Conservation (phyloP, 1,284 basidiomycete genomes). For the Mycosarcoma mackinlayi region DNA sequence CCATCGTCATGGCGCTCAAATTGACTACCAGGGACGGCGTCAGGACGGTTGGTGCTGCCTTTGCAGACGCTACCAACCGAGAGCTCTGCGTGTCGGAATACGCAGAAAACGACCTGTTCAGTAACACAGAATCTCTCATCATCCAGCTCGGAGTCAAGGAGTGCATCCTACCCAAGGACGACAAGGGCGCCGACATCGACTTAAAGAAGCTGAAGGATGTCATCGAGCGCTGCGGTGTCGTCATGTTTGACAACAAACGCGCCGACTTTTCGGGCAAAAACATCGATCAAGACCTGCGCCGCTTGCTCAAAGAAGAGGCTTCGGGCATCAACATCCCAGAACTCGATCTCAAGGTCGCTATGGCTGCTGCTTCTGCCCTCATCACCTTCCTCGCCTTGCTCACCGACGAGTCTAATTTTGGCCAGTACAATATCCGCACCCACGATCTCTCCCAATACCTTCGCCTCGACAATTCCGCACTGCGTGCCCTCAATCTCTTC, state of each 20-base stretch:
- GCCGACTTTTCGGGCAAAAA: slow-evolving; percentile 82
- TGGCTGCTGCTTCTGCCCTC: slow-evolving; percentile 83
- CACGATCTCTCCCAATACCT: slow-evolving; percentile 96
- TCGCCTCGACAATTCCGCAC: slow-evolving; percentile 92
- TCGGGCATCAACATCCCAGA: slow-evolving; percentile 71
- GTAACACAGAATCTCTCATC: slow-evolving; percentile 93
- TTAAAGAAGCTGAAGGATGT: slow-evolving; percentile 70
- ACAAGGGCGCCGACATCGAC: slow-evolving; percentile 78
- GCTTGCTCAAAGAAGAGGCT: slow-evolving; percentile 74
- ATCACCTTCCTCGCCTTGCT: slow-evolving; percentile 85
- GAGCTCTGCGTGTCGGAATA: slow-evolving; percentile 81
- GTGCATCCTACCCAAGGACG: slow-evolving; percentile 75
- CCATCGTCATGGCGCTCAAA: slow-evolving; percentile 90
- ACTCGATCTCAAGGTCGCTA: slow-evolving; percentile 81
- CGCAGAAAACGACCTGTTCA: slow-evolving; percentile 93
- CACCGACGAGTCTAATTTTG: slow-evolving; percentile 83
- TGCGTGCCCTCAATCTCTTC: slow-evolving; percentile 88
- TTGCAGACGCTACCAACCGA: slow-evolving; percentile 73
- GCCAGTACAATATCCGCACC: slow-evolving; percentile 81
- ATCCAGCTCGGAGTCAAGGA: slow-evolving; percentile 98
- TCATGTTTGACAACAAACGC: slow-evolving; percentile 86
- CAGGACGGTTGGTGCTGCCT: slow-evolving; percentile 72
- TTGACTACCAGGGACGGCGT: slow-evolving; percentile 74
- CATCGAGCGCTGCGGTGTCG: slow-evolving; percentile 88
- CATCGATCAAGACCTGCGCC: slow-evolving; percentile 84